These are phyloP conservation scores for Dioscorea alata DNA, from an alignment of 106 monocot genomes.

Conservation along the genomic window DNA sequence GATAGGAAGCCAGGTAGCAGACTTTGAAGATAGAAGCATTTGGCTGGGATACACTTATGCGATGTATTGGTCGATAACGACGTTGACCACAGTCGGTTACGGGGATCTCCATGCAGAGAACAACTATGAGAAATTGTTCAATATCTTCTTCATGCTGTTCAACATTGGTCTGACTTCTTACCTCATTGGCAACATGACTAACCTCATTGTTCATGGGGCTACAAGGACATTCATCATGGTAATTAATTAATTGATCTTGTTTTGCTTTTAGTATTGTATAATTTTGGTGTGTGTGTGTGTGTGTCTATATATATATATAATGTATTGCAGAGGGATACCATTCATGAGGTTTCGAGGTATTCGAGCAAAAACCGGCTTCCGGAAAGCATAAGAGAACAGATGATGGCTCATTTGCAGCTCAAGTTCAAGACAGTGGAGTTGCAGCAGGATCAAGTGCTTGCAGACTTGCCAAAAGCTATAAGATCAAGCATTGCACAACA, in stretches of 20 bases:
- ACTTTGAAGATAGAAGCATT: constrained; percentile 13
- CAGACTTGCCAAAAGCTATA: constrained; percentile 59
- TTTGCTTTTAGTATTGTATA: no score
- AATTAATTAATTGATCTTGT: not conserved
- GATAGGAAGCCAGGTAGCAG: constrained; percentile 7
- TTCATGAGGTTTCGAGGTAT: constrained; percentile 27
- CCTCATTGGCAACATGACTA: constrained; percentile 41
- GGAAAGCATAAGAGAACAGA: constrained; percentile 34
- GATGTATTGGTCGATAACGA: constrained; percentile 25
- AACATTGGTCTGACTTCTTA: constrained; percentile 35
- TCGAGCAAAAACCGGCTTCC: constrained; percentile 44
- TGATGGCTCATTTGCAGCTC: constrained; percentile 51
- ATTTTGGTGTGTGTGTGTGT: no score
- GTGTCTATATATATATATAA: no score
- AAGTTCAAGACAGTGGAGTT: constrained; percentile 51
- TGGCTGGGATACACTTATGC: constrained; percentile 18
- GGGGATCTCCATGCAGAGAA: constrained; percentile 29
- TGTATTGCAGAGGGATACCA: constrained; percentile 37
- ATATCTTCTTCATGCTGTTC: constrained; percentile 33
- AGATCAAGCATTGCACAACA: constrained; percentile 53
- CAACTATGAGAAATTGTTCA: constrained; percentile 22
- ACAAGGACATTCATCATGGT: constrained; percentile 26
- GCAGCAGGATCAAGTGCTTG: constrained; percentile 48
- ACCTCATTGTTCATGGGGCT: constrained; percentile 28
- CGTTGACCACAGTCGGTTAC: constrained; percentile 31